A percentile compares a stretch with the other conserved stretches of the same genome.
These are phyloP conservation scores for Aspergillus terreus DNA, from an alignment of 2,329 filamentous ascomycete species.

Conservation along the genomic window DNA sequence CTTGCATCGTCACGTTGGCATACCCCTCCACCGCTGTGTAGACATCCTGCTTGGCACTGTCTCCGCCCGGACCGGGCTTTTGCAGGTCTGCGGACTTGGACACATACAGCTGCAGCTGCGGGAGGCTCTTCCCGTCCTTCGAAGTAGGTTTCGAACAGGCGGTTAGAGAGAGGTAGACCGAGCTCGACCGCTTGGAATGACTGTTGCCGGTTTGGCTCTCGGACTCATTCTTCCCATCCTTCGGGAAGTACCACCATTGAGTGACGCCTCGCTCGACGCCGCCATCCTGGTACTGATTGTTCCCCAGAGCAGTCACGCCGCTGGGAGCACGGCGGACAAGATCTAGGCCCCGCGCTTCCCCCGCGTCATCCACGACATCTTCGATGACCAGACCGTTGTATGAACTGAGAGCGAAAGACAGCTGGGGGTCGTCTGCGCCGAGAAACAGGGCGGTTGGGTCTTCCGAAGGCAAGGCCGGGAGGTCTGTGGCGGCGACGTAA, in stretches of 20 bases:
- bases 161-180: constrained; percentile 78
- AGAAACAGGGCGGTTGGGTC: constrained; percentile 49
- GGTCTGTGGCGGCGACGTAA: constrained; percentile 61
- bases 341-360: constrained; percentile 29
- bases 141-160: constrained; percentile 73
- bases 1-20: constrained; percentile 59
- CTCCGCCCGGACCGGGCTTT: constrained; percentile 60
- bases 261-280: constrained; percentile 63
- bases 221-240: constrained; percentile 39
- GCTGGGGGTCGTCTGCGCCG: constrained; percentile 23
- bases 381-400: constrained; percentile 30
- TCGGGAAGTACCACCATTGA: constrained; percentile 62
- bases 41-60: constrained; percentile 38
- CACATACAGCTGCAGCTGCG: constrained; percentile 75
- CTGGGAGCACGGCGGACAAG: constrained; percentile 58
- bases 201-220: constrained; percentile 27
- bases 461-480: constrained; percentile 37
- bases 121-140: constrained; percentile 49
- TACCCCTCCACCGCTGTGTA: constrained; percentile 65
- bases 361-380: constrained; percentile 26
- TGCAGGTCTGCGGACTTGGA: constrained; percentile 63
- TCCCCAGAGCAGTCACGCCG: constrained; percentile 50
- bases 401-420: constrained; percentile 23
- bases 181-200: constrained; percentile 36
- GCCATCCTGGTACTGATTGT: constrained; percentile 60